Percentiles rank a stretch among this genome's conserved stretches.
Conservation (phyloP, 345 rosid species). For the Eucalyptus curtisii region DNA sequence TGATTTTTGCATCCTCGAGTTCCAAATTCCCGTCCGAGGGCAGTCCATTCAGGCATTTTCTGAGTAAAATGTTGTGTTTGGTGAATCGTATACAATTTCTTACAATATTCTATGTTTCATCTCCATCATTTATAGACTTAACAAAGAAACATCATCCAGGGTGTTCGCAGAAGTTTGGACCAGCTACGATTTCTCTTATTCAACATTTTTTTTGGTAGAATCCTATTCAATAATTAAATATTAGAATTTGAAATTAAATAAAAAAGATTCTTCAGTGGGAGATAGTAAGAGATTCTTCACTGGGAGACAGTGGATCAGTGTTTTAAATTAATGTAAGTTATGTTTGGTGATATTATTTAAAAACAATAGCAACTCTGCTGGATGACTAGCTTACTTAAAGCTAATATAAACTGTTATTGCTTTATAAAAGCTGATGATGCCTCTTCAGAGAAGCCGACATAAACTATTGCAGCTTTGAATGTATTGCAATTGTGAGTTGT, state of each 20-base stretch:
- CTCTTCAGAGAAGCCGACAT: neutral
- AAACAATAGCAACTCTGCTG: neutral
- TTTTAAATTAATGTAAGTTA: neutral
- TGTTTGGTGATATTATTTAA: neutral
- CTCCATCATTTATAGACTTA: neutral
- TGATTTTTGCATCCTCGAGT: neutral
- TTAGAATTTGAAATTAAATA: neutral
- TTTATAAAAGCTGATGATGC: neutral
- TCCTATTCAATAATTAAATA: neutral
- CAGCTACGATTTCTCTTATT: neutral
- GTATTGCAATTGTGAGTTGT: neutral
- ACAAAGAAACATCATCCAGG: neutral
- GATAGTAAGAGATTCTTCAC: neutral
- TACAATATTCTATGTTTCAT: neutral
- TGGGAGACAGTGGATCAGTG: neutral
- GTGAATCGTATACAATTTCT: neutral
- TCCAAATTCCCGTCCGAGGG: neutral
- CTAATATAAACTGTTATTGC: neutral
- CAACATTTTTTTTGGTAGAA: neutral
- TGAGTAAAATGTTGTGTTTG: neutral
- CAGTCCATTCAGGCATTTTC: neutral
- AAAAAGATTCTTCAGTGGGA: neutral
- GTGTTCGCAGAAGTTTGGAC: neutral
- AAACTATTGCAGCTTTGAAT: neutral
- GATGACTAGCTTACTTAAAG: neutral